phyloP scores from a whole-genome alignment of 768 basidiomycete species.

The Rhizopogon salebrosus region DNA sequence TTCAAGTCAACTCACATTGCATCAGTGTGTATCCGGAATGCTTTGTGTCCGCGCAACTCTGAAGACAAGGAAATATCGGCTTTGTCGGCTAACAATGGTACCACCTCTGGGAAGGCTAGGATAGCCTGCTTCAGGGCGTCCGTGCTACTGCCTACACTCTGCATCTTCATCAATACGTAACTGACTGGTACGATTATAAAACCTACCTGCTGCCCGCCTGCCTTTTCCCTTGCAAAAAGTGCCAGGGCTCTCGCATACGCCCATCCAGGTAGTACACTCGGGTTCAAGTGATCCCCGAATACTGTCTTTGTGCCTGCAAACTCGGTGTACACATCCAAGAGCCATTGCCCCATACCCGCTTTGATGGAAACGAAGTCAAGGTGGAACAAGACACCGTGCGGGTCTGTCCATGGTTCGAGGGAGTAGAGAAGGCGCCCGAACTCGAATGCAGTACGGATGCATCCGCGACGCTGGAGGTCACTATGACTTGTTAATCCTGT shows the following conservation, averaged over 20 bases:
- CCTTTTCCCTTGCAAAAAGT: conserved; percentile 45
- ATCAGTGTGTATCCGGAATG: conserved; percentile 69
- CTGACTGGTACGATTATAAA: not conserved
- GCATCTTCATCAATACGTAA: not conserved
- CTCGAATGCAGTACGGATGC: conserved; percentile 86
- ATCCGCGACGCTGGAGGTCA: conserved; percentile 85
- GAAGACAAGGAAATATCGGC: conserved; percentile 62
- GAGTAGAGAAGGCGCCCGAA: conserved; percentile 82
- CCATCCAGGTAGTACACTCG: conserved; percentile 73
- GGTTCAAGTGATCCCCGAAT: conserved; percentile 32
- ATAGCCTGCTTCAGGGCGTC: conserved; percentile 71
- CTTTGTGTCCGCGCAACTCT: conserved; percentile 51
- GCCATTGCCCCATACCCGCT: conserved; percentile 74
- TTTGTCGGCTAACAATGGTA: conserved; percentile 83
- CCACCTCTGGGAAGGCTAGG: conserved; percentile 70
- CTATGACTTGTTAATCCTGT: conserved; percentile 30
- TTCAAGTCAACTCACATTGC: conserved; percentile 41
- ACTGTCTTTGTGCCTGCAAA: conserved; percentile 6
- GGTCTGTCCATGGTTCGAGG: conserved; percentile 84
- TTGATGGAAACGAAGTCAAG: conserved; percentile 86
- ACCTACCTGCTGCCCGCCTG: conserved; percentile 35
- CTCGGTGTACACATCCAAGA: conserved; percentile 55
- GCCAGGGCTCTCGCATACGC: conserved; percentile 68
- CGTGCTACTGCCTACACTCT: conserved; percentile 38
- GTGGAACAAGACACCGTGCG: conserved; percentile 79